Percentiles rank a stretch among this genome's conserved stretches.
These are phyloP conservation scores for Plantago elongata DNA, from an alignment of 257 asterid genomes.

Conservation along the genomic window DNA sequence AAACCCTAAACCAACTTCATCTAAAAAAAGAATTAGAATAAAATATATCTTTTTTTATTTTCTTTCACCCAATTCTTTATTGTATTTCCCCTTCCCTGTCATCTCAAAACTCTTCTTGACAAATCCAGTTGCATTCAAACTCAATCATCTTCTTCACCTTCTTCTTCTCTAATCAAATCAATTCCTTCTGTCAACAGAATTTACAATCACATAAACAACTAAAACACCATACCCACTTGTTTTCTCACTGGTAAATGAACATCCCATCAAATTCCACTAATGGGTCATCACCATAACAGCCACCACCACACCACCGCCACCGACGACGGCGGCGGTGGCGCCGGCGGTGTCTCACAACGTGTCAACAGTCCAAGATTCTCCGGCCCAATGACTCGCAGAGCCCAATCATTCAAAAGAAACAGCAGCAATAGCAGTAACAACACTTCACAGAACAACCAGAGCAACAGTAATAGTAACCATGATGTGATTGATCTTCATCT, in stretches of 20 bases:
- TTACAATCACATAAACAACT: no score
- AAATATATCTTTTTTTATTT: no score
- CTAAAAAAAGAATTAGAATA: no score
- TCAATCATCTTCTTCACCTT: no score
- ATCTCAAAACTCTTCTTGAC: no score
- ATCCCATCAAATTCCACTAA: constrained; percentile 9
- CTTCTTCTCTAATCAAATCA: no score
- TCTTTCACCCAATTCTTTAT: no score
- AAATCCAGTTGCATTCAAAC: no score
- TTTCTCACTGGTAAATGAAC: background rate
- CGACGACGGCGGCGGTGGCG: constrained; percentile 47
- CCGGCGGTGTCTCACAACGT: constrained; percentile 48
- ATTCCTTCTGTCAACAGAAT: no score
- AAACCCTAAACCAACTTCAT: no score
- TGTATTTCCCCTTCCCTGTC: no score
- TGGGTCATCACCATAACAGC: constrained; percentile 81
- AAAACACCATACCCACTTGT: no score
- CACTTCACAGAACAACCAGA: constrained; percentile 35
- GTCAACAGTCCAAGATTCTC: constrained; percentile 91
- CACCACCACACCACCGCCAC: constrained; percentile 50
- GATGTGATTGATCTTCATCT: constrained; percentile 57
- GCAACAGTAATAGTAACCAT: constrained; percentile 18
- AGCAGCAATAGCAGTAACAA: constrained; percentile 20
- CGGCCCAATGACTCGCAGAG: constrained; percentile 84
- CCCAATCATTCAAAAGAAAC: constrained; percentile 73